Base-by-base conservation (phyloP, 331 rosid species). In the Arachis monticola region DNA sequence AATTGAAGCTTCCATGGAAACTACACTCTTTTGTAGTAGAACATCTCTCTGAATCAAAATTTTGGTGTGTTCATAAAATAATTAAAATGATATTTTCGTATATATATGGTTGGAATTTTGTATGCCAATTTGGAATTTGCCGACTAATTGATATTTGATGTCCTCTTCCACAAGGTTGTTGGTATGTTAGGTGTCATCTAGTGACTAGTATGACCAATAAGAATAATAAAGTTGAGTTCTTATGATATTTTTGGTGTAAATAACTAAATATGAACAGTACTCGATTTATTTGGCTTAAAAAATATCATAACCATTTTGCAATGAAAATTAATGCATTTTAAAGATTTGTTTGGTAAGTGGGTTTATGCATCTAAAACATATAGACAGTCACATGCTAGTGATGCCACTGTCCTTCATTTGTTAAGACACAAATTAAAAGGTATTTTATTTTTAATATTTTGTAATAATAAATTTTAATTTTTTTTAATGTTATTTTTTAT, bases 71-170 rank as follows among this genome's bases (percentile, higher is more conserved):
- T 71, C 45, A 22, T 46, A 27, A 27, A n/a, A 46, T 46, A 51
- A 10, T 47, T 48, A 35, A 9, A 38, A 45, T 2, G 14, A 3
- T 14, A 11, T 70, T 27, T 56, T 57, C 59, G 7, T 46, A 38
- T 38, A 38, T 35, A 48, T 57, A 13, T 51, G 45, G 42, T 77
- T 66, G 64, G 48, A 75, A n/a, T 66, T 40, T 35, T 35, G 5
- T 40, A 0, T 2, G 46, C 32, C 32, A 62, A 46, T 65, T 56
- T 65, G 58, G 45, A 45, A 77, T 67, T 77, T 60, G 80, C 69
- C 80, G 56, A 47, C 63, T 10, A 35, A 4, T n/a, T 45, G 60
- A 75, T 67, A 51, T 47, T 38, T 35, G 65, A 32, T 45, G 8
- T 41, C 8, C 5, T 72, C 7, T 61, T 41, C 10, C 22, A 17